Conservation (phyloP, 176 grass and related monocot genomes). For the Avena eriantha region DNA sequence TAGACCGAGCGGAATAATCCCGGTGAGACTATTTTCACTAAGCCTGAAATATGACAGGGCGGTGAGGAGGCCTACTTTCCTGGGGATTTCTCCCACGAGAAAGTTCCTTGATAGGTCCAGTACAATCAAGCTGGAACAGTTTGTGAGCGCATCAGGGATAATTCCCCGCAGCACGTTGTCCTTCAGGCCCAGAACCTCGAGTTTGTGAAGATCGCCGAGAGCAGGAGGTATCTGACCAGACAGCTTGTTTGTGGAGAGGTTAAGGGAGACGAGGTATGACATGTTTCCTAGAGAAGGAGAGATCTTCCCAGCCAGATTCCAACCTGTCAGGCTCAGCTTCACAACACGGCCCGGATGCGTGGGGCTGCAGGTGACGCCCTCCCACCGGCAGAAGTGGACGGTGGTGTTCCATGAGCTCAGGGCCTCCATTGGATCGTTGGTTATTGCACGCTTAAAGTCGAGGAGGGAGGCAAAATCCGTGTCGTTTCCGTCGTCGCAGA, state of each 20-base stretch:
- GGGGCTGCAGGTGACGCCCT: not conserved
- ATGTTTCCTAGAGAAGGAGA: constrained; percentile 33
- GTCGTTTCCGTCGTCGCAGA: not conserved
- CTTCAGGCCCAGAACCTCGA: not conserved
- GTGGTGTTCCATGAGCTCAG: constrained; percentile 34
- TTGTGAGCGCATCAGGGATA: constrained; percentile 22
- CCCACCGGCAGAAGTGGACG: constrained; percentile 20
- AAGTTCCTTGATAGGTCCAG: constrained; percentile 32
- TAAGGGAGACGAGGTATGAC: not conserved
- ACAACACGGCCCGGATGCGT: not conserved
- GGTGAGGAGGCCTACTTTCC: constrained; percentile 42
- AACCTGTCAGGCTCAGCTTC: not conserved
- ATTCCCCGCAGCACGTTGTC: not conserved
- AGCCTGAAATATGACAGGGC: not conserved
- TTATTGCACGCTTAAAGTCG: constrained; percentile 12
- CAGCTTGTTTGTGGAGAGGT: constrained; percentile 1
- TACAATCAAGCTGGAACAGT: constrained; percentile 26
- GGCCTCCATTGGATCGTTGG: not conserved
- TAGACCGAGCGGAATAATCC: constrained; percentile 47
- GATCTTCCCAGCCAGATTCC: not conserved
- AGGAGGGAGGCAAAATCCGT: constrained; percentile 2
- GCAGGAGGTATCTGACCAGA: not conserved
- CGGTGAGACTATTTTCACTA: constrained; percentile 28
- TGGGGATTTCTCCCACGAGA: constrained; percentile 42
- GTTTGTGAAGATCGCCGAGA: not conserved